Base-by-base conservation (phyloP, 1,139 yeast species). In the Sugiyamaella castrensis region DNA sequence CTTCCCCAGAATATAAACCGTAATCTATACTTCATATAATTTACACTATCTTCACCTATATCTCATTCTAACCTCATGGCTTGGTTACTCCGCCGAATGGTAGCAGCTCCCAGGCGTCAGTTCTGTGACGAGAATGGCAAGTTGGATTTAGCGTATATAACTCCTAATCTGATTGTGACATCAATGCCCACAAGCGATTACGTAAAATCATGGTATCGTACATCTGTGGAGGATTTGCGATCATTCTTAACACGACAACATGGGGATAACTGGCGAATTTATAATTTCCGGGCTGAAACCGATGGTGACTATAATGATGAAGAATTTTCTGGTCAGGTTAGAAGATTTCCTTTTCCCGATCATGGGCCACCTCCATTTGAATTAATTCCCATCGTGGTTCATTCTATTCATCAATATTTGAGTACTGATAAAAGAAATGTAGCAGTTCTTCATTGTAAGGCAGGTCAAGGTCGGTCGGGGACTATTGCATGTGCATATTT, bases 401-500 rank as follows among this genome's bases (percentile, higher is more conserved):
- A 63, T 12, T 76, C 75, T 1, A 75, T 91, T 8, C 69, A 74
- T 43, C 56, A 58, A 0, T 83, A 66, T 55, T 60, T 84, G 30
- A 28, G 53, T 1, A 56, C 58, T 4, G 61, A 64, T 32, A 46
- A 62, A 0, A 51, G 63, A 0, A 75, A 77, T 54, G 81, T 82
- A 1, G 94, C 86, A 0, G 76, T 89, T 0, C 67, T 91, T 8
- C 98, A 92, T 63, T 92, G 98, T 63, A 83, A 86, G 60, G 89
- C 88, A 52, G 98, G 98, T 0, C 91, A 88, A 64, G 98, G 98
- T 0, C 71, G 98, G 31, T 82, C 95, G 0, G 98, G 98, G 0
- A 78, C 91, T 0, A 68, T 87, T 2, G 77, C 79, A 2, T 80
- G 89, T 57, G 87, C 91, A 0, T 85, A 81, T 60, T 65, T 91